Evolutionary conservation across 1,284 basidiomycete genomes (phyloP).

Genomic region (Hypsizygus ulmarius): DNA sequence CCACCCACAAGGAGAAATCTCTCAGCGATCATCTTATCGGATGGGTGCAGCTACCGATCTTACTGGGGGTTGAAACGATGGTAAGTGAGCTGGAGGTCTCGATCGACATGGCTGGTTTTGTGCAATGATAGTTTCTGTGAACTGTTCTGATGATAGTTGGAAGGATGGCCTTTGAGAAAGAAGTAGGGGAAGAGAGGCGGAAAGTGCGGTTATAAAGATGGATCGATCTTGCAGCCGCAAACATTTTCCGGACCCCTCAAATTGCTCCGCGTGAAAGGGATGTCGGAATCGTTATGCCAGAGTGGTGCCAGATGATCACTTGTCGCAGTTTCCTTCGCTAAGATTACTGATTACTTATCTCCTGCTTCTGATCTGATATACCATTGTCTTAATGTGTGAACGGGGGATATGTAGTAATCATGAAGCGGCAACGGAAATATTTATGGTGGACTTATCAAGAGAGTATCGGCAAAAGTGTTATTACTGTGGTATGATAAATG

Average conservation of each 20-base stretch:
- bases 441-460: too few species aligned
- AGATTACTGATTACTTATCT: neutral
- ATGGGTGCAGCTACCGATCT: slow-evolving; percentile 1
- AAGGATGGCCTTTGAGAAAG: slow-evolving; percentile 3
- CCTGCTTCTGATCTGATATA: too few species aligned
- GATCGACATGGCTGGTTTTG: slow-evolving; percentile 34
- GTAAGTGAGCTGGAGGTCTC: slow-evolving; percentile 52
- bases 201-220: slow-evolving; percentile 17
- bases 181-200: slow-evolving; percentile 9
- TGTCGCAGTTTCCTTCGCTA: slow-evolving; percentile 1
- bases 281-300: neutral
- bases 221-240: slow-evolving; percentile 9
- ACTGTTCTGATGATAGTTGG: slow-evolving; percentile 2
- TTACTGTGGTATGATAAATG: too few species aligned
- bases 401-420: too few species aligned
- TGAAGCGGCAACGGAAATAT: too few species aligned
- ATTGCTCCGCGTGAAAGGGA: slow-evolving; percentile 7
- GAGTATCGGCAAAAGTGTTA: too few species aligned
- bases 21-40: slow-evolving; percentile 3
- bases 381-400: too few species aligned
- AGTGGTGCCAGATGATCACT: neutral
- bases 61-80: slow-evolving; percentile 55
- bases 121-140: slow-evolving; percentile 15
- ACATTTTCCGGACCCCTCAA: slow-evolving; percentile 7
- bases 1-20: neutral